phyloP scores from a whole-genome alignment of 2,329 filamentous ascomycete species.

The Aureobasidium sp. region DNA sequence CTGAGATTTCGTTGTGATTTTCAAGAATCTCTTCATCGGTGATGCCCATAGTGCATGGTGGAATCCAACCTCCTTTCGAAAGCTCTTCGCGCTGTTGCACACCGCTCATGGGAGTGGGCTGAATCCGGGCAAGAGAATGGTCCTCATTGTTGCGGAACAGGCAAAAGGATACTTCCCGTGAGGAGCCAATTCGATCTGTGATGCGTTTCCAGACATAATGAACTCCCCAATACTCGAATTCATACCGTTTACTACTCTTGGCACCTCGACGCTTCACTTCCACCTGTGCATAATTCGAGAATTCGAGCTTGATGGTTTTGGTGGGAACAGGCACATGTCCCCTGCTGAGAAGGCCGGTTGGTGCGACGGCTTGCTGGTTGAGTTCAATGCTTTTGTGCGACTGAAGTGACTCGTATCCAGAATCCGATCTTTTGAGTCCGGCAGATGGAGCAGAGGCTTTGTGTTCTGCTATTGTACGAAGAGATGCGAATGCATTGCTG shows the following conservation, averaged over 20 bases:
- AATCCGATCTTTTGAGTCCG: slow-evolving; percentile 48
- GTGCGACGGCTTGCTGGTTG: slow-evolving; percentile 25
- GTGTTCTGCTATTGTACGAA: slow-evolving; percentile 48
- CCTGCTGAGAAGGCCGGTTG: slow-evolving; percentile 27
- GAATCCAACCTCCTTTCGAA: slow-evolving; percentile 77
- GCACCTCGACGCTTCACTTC: slow-evolving; percentile 64
- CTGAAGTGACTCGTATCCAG: slow-evolving; percentile 46
- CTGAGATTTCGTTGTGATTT: slow-evolving; percentile 69
- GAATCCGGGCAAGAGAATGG: slow-evolving; percentile 69
- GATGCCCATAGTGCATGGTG: slow-evolving; percentile 85
- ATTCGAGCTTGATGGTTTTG: slow-evolving; percentile 82
- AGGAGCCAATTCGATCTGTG: slow-evolving; percentile 53
- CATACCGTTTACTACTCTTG: slow-evolving; percentile 65
- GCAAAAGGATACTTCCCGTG: slow-evolving; percentile 65
- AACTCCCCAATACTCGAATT: slow-evolving; percentile 89
- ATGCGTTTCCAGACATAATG: slow-evolving; percentile 76
- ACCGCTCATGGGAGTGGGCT: slow-evolving; percentile 66
- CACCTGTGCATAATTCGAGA: slow-evolving; percentile 93
- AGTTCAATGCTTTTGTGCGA: slow-evolving; percentile 32
- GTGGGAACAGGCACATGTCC: slow-evolving; percentile 45
- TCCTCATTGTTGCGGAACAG: slow-evolving; percentile 60
- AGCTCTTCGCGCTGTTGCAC: slow-evolving; percentile 63
- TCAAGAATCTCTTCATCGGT: slow-evolving; percentile 62
- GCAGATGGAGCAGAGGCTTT: slow-evolving; percentile 31
- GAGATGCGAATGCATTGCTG: slow-evolving; percentile 48